These are phyloP conservation scores for Daldinia caldariorum DNA, from an alignment of 495 filamentous ascomycete genomes.

Conservation along the genomic window DNA sequence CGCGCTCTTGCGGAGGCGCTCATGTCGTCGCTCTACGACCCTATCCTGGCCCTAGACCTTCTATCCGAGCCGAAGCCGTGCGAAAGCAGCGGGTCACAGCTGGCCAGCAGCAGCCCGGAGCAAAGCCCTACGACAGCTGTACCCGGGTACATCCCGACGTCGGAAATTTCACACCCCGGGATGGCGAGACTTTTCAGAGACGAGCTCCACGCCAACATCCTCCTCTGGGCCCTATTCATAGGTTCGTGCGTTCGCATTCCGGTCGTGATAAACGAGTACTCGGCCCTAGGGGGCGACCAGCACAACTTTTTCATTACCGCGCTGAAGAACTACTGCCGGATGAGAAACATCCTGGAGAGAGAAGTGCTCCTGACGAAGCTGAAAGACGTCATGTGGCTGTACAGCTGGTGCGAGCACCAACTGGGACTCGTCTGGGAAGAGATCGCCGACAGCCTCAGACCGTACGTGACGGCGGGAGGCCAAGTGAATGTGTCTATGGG, in stretches of 20 bases:
- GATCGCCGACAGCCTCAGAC: slow-evolving; percentile 36
- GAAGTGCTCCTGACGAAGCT: slow-evolving; percentile 37
- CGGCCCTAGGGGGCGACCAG: slow-evolving; percentile 31
- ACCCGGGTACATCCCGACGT: slow-evolving; percentile 43
- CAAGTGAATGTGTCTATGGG: slow-evolving; percentile 4
- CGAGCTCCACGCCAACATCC: slow-evolving; percentile 44
- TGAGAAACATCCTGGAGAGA: slow-evolving; percentile 36
- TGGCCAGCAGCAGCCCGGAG: slow-evolving; percentile 18
- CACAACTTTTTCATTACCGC: slow-evolving; percentile 45
- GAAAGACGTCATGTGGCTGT: slow-evolving; percentile 43
- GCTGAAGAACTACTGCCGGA: slow-evolving; percentile 44
- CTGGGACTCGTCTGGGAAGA: slow-evolving; percentile 42
- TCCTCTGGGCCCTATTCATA: slow-evolving; percentile 46
- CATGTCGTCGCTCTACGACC: slow-evolving; percentile 43
- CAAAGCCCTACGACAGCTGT: slow-evolving; percentile 34
- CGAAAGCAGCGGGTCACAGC: slow-evolving; percentile 24
- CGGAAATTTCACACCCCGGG: slow-evolving; percentile 26
- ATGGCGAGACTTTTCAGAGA: slow-evolving; percentile 24
- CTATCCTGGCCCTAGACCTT: slow-evolving; percentile 37
- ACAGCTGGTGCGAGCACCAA: slow-evolving; percentile 46
- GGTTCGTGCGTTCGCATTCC: slow-evolving; percentile 44
- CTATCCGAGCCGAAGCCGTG: slow-evolving; percentile 36
- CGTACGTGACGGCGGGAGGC: slow-evolving; percentile 17
- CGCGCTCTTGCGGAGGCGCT: slow-evolving; percentile 41
- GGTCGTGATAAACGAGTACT: slow-evolving; percentile 4